Conservation (phyloP, 495 filamentous ascomycete species). For the Daldinia childiae region DNA sequence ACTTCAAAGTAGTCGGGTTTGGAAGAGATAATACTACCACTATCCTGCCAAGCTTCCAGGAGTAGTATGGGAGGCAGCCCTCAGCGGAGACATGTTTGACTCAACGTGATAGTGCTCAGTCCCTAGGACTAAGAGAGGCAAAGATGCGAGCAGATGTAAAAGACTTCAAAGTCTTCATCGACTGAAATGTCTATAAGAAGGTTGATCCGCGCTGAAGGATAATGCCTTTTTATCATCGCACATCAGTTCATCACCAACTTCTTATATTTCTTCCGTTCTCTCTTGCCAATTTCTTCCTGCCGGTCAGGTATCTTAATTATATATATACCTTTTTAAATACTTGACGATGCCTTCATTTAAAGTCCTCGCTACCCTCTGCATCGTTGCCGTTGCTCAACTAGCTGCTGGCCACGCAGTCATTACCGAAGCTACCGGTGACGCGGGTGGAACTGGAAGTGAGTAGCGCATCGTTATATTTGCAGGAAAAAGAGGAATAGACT, state of each 20-base stretch:
- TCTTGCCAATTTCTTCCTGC: conserved; percentile 38
- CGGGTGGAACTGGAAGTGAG: conserved; percentile 57
- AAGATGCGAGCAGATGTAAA: conserved; percentile 1
- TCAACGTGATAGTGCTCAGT: background rate
- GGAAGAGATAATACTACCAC: conserved; percentile 17
- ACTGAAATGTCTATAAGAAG: conserved; percentile 39
- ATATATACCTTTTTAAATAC: background rate
- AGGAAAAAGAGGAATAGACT: background rate
- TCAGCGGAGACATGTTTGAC: conserved; percentile 10
- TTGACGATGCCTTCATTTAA: conserved; percentile 47
- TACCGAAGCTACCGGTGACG: conserved; percentile 57
- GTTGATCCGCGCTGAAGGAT: conserved; percentile 13
- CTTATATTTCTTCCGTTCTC: conserved; percentile 5
- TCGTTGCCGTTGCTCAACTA: conserved; percentile 47
- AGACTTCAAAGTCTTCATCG: conserved; percentile 13
- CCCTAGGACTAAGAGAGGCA: background rate
- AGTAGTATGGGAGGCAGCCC: conserved; percentile 5
- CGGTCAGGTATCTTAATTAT: conserved; percentile 42
- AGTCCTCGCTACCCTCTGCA: conserved; percentile 44
- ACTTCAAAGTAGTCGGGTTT: conserved; percentile 20
- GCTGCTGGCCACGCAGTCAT: conserved; percentile 62
- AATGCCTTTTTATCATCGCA: conserved; percentile 28
- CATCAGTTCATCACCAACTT: conserved; percentile 24
- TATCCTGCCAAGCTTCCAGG: background rate
- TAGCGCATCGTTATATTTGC: background rate